Evolutionary conservation across 768 basidiomycete genomes (phyloP).

Genomic region (Naganishia antarctica): DNA sequence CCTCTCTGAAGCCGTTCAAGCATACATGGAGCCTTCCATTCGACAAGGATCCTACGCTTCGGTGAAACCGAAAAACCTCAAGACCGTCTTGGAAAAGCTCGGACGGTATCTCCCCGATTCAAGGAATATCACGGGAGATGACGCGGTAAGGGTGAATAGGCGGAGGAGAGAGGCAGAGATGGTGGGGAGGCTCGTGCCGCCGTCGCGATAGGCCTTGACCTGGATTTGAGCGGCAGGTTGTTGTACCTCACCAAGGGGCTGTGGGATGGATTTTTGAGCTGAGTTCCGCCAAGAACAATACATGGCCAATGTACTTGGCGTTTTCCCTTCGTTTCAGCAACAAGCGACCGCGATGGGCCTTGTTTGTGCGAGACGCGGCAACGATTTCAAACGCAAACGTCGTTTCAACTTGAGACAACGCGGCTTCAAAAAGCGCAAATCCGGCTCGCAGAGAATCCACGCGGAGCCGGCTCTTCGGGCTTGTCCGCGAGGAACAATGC

Average conservation of each 20-base stretch:
- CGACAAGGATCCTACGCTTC: slow-evolving; percentile 44
- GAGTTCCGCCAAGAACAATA: too few species aligned
- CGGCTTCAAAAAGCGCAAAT: background rate
- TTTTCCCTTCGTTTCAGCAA: too few species aligned
- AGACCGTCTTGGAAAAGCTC: slow-evolving; percentile 47
- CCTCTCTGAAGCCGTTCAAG: slow-evolving; percentile 66
- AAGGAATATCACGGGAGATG: slow-evolving; percentile 28
- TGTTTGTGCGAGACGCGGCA: too few species aligned
- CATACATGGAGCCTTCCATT: slow-evolving; percentile 64
- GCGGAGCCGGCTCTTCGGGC: background rate
- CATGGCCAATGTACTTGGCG: too few species aligned
- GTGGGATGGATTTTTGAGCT: background rate
- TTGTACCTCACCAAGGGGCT: slow-evolving; percentile 1
- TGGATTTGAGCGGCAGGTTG: background rate
- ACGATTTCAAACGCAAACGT: too few species aligned
- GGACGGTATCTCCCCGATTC: slow-evolving; percentile 21
- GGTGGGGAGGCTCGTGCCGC: slow-evolving; percentile 35
- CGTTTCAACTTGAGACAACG: background rate
- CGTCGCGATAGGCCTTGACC: background rate
- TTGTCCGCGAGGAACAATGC: background rate
- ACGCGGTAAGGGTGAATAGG: slow-evolving; percentile 35
- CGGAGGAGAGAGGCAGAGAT: slow-evolving; percentile 42
- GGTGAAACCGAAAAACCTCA: slow-evolving; percentile 43
- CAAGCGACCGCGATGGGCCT: too few species aligned
- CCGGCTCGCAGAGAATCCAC: background rate